A percentile compares a stretch with the other conserved stretches of the same genome.
phyloP scores from a whole-genome alignment of 352 stramenopile species.

The Bremia lactucae region DNA sequence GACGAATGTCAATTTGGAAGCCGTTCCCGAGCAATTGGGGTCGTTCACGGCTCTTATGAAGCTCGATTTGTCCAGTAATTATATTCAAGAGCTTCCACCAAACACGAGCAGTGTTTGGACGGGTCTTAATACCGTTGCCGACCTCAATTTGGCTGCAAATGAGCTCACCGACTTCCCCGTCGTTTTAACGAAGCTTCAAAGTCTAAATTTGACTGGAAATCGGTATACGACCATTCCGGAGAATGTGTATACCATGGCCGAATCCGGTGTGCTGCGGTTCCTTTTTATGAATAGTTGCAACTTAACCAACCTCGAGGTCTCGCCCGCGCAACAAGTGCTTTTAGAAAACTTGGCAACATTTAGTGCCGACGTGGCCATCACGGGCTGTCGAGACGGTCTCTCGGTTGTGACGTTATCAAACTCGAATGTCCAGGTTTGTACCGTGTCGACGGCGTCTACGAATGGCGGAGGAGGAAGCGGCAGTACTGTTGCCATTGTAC shows the following conservation, averaged over 20 bases:
- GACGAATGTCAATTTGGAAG: slow-evolving; percentile 37
- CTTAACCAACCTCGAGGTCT: slow-evolving; percentile 47
- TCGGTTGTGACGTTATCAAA: slow-evolving; percentile 13
- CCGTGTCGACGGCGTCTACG: slow-evolving; percentile 10
- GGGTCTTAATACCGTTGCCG: slow-evolving; percentile 21
- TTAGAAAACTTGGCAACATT: slow-evolving; percentile 37
- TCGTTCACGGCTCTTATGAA: slow-evolving; percentile 22
- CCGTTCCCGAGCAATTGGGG: slow-evolving; percentile 24
- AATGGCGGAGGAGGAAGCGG: slow-evolving; percentile 8
- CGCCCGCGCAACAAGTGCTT: slow-evolving; percentile 21
- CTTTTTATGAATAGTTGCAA: slow-evolving; percentile 40
- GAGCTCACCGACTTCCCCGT: slow-evolving; percentile 29
- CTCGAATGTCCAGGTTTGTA: slow-evolving; percentile 19
- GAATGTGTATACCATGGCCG: slow-evolving; percentile 32
- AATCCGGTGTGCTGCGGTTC: slow-evolving; percentile 26
- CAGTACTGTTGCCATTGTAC: slow-evolving; percentile 32
- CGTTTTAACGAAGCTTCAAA: slow-evolving; percentile 21
- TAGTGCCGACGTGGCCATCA: slow-evolving; percentile 32
- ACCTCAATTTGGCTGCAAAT: slow-evolving; percentile 34
- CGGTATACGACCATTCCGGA: slow-evolving; percentile 31
- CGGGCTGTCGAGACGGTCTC: slow-evolving; percentile 22
- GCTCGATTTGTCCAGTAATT: slow-evolving; percentile 40
- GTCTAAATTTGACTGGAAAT: slow-evolving; percentile 41
- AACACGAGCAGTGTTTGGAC: slow-evolving; percentile 22
- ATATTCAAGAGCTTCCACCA: slow-evolving; percentile 30